Evolutionary conservation across 73 alveolate genomes (phyloP), one percentile per base, ranked within the genome.

Genomic region (Paramecium sexaurelia): DNA sequence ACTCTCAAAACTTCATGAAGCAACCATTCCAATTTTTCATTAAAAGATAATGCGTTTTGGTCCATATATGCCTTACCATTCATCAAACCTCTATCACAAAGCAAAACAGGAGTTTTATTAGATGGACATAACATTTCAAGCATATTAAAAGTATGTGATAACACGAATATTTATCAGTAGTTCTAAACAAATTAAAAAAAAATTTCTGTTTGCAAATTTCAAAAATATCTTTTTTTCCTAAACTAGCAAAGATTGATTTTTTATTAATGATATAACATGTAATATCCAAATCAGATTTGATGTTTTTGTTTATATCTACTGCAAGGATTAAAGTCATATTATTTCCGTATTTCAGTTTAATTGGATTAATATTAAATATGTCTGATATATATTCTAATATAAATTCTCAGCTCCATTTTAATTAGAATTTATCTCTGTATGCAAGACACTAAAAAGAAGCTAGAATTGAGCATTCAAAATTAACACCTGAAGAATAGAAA

Each of bases 81-180:
- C 90, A 78, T 78, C 8, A 78, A n/a, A n/a, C 90, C 90, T 78
- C 90, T 39, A 78, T 78, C 90, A n/a, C 90, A 78, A 7, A 78
- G 22, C 13, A 71, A 17, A 13, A 71, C 86, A 6, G 83, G 83
- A 61, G 43, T 61, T 26, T 61, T 61, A 29, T 26, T 61, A 1
- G 47, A 7, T 24, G 83, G 83, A 32, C 83, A 61, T 10, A 61
- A 6, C 83, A 61, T 61, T 0, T 41, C 83, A 61, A 61, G 83
- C 9, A 61, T 45, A 10, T 26, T 3, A 29, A 61, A 61, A 29
- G 24, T 26, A 32, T 61, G 83, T n/a, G 20, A 41, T 61, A 61
- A 61, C 26, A 26, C 26, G 67, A 47, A 47, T 47, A 47, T 5
- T 47, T 47, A 47, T 47, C 67, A n/a, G n/a, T n/a, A n/a, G n/a